Evolutionary conservation across 805 yeast genomes (phyloP), one percentile per base, ranked within the genome.

Genomic region (Dipodascopsis tothii): DNA sequence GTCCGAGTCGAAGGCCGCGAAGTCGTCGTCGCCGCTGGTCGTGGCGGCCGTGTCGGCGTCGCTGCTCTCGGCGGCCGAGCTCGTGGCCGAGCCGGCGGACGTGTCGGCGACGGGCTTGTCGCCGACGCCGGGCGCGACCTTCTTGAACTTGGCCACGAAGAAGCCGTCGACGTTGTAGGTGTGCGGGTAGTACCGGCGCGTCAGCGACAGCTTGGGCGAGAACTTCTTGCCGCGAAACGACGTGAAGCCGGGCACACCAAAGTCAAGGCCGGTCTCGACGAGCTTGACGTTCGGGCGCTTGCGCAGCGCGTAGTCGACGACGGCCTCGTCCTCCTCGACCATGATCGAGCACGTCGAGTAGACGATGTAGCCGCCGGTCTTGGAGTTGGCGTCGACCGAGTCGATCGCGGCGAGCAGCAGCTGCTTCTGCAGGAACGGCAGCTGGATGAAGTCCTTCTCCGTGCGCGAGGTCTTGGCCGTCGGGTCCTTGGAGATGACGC

Each of bases 101-200:
- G 30, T 25, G 30, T 25, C 30, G 14, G 14, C 14, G 30, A 14
- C 14, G 30, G 30, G 9, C 30, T 25, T 25, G 30, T 25, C 30
- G 9, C 30, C 30, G 30, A 25, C 9, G 9, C 30, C 30, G 9
- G 30, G 30, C 30, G 30, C 30, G 9, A 37, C 78, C 74, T 92
- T 92, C 69, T 84, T 78, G 72, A 92, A 85, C 65, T 90, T 92
- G 44, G 99, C 99, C 47, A 92, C 98, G 65, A 70, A 92, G 75
- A 92, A 92, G 20, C 99, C 99, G 67, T 92, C 99, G 43, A 92
- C 98, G 64, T 92, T 92, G 63, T 92, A 92, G 21, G 95, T 88
- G 68, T 92, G 99, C 43, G 99, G 99, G 64, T 92, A 92, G 67
- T 90, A 92, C 65, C 99, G 79, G 71, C 95, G 79, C 2, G 97